Evolutionary conservation across 495 filamentous ascomycete species (phyloP).

Genomic region (Penicillium silybi): DNA sequence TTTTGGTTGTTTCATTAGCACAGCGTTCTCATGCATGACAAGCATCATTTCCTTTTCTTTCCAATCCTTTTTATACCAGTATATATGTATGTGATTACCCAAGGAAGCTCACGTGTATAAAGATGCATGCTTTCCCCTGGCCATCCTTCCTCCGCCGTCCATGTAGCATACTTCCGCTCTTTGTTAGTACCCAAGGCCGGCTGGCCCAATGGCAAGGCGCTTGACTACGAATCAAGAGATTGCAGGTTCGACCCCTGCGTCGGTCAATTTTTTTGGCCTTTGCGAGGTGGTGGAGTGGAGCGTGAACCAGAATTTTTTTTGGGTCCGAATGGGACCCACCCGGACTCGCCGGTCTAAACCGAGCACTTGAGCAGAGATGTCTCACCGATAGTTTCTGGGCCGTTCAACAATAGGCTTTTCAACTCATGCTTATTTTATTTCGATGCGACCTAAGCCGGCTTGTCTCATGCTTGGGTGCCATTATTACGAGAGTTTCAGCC

Average conservation of each 20-base stretch:
- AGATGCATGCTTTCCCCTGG: not conserved
- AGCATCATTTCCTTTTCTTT: not conserved
- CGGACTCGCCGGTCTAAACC: not conserved
- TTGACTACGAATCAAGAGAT: slow-evolving; percentile 71
- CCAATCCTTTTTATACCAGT: not conserved
- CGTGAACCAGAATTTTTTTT: not conserved
- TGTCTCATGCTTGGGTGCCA: not conserved
- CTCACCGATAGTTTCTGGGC: not conserved
- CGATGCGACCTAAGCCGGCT: not conserved
- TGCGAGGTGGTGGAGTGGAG: not conserved
- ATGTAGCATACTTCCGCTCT: not conserved
- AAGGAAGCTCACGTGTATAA: not conserved
- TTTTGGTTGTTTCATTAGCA: slow-evolving; percentile 2
- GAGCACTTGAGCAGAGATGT: slow-evolving; percentile 1
- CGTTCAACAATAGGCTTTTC: not conserved
- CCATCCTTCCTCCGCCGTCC: not conserved
- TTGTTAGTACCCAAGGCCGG: slow-evolving; percentile 21
- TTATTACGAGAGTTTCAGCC: not conserved
- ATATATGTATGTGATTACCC: not conserved
- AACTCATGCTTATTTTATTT: not conserved
- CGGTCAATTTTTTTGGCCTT: slow-evolving; percentile 30
- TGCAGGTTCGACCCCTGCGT: slow-evolving; percentile 47
- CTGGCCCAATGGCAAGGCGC: slow-evolving; percentile 69
- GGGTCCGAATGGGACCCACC: not conserved
- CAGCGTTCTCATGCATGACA: slow-evolving; percentile 9